Percentiles rank a stretch among this genome's conserved stretches.
Conservation (phyloP, 73 alveolate genomes). For the Durusdinium trenchii region DNA sequence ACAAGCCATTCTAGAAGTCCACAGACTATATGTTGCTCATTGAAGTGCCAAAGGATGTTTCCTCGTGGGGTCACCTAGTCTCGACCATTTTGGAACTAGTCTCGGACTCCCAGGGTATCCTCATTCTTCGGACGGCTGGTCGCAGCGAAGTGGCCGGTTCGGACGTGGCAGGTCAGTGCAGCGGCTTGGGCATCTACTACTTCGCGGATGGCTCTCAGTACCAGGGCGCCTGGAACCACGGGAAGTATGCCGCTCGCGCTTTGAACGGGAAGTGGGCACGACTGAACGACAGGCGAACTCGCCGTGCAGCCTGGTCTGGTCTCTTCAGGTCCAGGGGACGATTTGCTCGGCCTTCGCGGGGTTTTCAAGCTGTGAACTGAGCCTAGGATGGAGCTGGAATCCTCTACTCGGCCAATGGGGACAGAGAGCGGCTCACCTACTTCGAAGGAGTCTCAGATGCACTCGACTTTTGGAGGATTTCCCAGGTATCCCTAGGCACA, state of each 20-base stretch:
- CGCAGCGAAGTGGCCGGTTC: neutral
- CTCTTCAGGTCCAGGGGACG: neutral
- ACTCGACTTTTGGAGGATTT: neutral
- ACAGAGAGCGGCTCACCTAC: slow-evolving; percentile 78
- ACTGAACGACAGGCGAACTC: neutral
- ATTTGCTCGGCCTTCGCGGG: neutral
- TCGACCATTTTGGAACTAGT: too few species aligned
- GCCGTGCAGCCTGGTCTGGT: neutral
- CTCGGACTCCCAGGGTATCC: too few species aligned
- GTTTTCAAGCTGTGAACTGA: neutral
- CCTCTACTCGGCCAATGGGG: slow-evolving; percentile 44
- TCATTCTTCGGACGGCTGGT: neutral
- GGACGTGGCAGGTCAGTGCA: slow-evolving; percentile 48
- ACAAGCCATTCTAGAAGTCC: too few species aligned
- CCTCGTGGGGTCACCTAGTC: too few species aligned
- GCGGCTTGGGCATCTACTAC: slow-evolving; percentile 91
- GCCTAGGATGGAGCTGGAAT: slow-evolving; percentile 74
- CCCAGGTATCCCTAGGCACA: neutral
- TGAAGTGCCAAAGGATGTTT: too few species aligned
- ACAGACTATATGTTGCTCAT: too few species aligned
- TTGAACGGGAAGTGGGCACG: neutral
- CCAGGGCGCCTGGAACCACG: slow-evolving; percentile 83
- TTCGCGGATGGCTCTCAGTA: slow-evolving; percentile 92
- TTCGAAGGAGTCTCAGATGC: slow-evolving; percentile 33
- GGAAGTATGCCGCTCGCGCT: slow-evolving; percentile 65